Conservation (phyloP, 768 basidiomycete genomes). For the Tricholoma terreum region DNA sequence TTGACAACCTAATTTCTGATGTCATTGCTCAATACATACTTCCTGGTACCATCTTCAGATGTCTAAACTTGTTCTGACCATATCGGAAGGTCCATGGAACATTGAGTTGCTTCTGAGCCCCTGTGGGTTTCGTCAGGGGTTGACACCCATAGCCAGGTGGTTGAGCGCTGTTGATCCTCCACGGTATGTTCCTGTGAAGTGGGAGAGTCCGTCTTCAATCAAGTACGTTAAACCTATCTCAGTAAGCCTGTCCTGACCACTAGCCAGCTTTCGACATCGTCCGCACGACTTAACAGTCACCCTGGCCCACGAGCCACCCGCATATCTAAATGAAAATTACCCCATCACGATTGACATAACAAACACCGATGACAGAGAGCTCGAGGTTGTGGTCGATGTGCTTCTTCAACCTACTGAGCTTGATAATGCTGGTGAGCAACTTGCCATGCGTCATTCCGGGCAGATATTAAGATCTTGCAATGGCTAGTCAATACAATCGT, state of each 20-base stretch:
- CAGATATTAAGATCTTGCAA: background rate
- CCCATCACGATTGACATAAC: slow-evolving; percentile 67
- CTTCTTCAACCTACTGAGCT: slow-evolving; percentile 78
- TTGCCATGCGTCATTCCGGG: background rate
- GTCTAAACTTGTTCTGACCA: slow-evolving; percentile 44
- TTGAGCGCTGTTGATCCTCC: slow-evolving; percentile 52
- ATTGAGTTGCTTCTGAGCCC: slow-evolving; percentile 59
- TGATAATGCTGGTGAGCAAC: slow-evolving; percentile 61
- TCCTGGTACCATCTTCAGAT: slow-evolving; percentile 27
- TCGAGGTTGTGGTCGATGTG: slow-evolving; percentile 70
- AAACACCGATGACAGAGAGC: slow-evolving; percentile 66
- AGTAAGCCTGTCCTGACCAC: slow-evolving; percentile 1
- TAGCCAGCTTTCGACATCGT: slow-evolving; percentile 55
- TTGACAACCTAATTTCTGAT: slow-evolving; percentile 2
- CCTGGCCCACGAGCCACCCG: slow-evolving; percentile 61
- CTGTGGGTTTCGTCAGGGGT: slow-evolving; percentile 32
- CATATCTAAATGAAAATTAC: slow-evolving; percentile 79
- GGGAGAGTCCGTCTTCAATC: slow-evolving; percentile 44
- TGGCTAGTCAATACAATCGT: slow-evolving; percentile 57
- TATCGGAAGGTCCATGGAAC: slow-evolving; percentile 64
- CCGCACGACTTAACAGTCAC: slow-evolving; percentile 56
- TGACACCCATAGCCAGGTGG: slow-evolving; percentile 45
- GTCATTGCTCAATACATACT: background rate
- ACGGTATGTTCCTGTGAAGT: slow-evolving; percentile 49
- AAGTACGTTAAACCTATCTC: slow-evolving; percentile 36